These are phyloP conservation scores for Aspergillus bertholletiae DNA, from an alignment of 495 filamentous ascomycete genomes.

Conservation along the genomic window DNA sequence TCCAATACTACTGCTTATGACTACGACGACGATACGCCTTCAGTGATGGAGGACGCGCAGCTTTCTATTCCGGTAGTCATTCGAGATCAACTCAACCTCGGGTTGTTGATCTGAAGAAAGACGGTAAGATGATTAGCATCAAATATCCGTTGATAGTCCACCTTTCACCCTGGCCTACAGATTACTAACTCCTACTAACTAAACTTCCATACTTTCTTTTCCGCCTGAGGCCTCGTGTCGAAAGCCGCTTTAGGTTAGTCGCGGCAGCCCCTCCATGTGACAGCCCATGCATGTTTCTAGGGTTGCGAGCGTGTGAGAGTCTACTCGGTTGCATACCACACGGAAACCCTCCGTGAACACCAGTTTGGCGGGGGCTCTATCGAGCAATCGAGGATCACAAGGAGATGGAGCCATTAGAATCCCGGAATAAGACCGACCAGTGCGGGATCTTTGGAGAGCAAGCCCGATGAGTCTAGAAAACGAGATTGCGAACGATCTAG, in stretches of 20 bases:
- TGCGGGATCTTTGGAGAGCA: neutral
- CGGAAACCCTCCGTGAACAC: neutral
- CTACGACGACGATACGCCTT: too few species aligned
- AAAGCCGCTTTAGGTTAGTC: neutral
- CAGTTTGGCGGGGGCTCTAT: neutral
- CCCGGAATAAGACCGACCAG: neutral
- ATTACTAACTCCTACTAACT: too few species aligned
- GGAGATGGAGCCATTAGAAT: neutral
- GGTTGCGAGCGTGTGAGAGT: too few species aligned
- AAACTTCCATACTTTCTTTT: neutral
- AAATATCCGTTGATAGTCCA: neutral
- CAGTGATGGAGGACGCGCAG: too few species aligned
- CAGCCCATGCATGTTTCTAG: neutral
- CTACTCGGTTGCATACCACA: too few species aligned
- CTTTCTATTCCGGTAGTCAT: too few species aligned
- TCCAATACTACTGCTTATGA: too few species aligned
- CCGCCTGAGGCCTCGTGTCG: neutral
- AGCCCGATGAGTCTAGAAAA: neutral
- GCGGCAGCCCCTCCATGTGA: neutral
- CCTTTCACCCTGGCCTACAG: neutral
- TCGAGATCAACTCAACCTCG: too few species aligned
- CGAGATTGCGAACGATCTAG: neutral
- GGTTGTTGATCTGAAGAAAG: neutral
- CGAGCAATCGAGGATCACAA: neutral
- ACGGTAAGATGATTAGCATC: neutral